Percentiles rank a stretch among this genome's conserved stretches.
Conservation (phyloP, 2,329 filamentous ascomycete species). For the Fusarium continuum region DNA sequence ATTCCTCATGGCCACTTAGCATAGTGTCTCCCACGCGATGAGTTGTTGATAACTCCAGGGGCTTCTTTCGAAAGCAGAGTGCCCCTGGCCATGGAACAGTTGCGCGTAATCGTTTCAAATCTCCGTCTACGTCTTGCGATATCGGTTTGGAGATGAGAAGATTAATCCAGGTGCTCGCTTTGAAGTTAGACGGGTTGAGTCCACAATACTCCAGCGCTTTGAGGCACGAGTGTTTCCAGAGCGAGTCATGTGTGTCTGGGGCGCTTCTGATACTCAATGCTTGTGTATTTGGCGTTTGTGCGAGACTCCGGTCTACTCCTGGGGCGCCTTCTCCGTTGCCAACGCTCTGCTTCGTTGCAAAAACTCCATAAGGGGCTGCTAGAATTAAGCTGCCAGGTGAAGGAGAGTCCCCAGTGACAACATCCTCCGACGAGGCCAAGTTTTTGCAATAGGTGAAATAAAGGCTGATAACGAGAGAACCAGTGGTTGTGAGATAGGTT, state of each 20-base stretch:
- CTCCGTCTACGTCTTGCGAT: conserved; percentile 52
- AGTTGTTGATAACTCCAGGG: conserved; percentile 53
- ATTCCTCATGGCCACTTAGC: conserved; percentile 51
- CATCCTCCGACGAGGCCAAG: conserved; percentile 58
- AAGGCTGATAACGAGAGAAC: conserved; percentile 61
- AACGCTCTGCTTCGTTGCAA: conserved; percentile 44
- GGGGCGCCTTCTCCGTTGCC: conserved; percentile 32
- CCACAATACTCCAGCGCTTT: conserved; percentile 62
- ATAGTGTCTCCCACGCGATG: conserved; percentile 53
- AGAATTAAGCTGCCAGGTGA: conserved; percentile 58
- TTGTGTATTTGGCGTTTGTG: conserved; percentile 64
- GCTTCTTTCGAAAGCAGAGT: conserved; percentile 62
- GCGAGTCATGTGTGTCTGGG: conserved; percentile 52
- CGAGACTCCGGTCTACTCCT: conserved; percentile 49
- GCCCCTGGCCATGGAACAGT: conserved; percentile 64
- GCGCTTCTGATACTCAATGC: conserved; percentile 54
- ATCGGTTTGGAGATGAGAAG: conserved; percentile 59
- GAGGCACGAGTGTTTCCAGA: conserved; percentile 62
- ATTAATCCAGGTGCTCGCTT: conserved; percentile 60
- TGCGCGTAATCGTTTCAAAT: conserved; percentile 54
- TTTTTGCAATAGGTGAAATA: conserved; percentile 59
- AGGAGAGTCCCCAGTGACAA: conserved; percentile 51
- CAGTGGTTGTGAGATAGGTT: conserved; percentile 65
- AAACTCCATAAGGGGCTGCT: conserved; percentile 63
- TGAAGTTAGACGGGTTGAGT: conserved; percentile 55